Evolutionary conservation across 768 basidiomycete species (phyloP), one percentile per base, ranked within the genome.

Genomic region (Leccinum imitatum): DNA sequence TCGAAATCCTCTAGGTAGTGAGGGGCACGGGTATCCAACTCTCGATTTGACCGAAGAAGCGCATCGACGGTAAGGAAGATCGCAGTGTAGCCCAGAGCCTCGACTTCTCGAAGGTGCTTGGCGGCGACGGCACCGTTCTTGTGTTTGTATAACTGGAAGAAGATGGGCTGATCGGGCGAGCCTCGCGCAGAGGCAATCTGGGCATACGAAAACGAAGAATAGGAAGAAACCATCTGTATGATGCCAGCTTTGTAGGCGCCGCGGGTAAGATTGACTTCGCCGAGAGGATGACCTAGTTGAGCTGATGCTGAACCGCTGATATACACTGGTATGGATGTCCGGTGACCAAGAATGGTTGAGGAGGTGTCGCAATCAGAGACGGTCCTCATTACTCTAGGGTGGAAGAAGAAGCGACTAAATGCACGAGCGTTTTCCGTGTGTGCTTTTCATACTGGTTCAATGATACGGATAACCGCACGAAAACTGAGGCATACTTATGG

Each of bases 31-130:
- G 85, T 83, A 66, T 93, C 90, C 56, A 80, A 76, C 72, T 93
- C 91, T 51, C 93, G 82, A 65, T 93, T 93, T 9, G 90, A 89
- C 3, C 87, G 79, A 46, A 90, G 84, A n/a, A 91, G 79, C 0
- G 92, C 90, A 74, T 98, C 95, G 3, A 96, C 94, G 2, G 95
- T 97, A 56, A 98, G 78, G 71, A 93, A 92, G 59, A 98, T 90
- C 1, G 91, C 93, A 52, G 88, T 91, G 73, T 89, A 95, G 0
- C 93, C 92, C 3, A 91, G 74, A 30, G 73, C 70, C 58, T 89
- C 88, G 19, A 93, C 83, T 53, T 90, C 85, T 51, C 80, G 79
- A 15, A 97, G 81, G 30, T 90, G 83, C 61, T 81, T 79, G 68
- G 85, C 86, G 1, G 93, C 92, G 37, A 80, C 77, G 14, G 74